phyloP scores from a whole-genome alignment of 1,139 yeast species.

The Magnusiomyces ingens region DNA sequence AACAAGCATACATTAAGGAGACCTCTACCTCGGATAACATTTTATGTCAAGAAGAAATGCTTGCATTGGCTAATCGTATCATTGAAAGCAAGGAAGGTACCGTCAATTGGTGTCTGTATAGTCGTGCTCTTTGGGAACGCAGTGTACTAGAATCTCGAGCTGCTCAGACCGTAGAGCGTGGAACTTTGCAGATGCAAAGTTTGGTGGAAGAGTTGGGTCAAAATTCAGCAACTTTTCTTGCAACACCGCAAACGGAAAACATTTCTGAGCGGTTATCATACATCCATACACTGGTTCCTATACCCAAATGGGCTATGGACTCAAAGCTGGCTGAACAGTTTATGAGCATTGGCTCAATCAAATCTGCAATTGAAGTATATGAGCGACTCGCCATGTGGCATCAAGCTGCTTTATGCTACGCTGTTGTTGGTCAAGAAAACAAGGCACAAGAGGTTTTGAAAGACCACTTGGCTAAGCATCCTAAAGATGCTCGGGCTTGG shows the following conservation, averaged over 20 bases:
- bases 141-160: slow-evolving; percentile 73
- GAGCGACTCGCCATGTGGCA: slow-evolving; percentile 69
- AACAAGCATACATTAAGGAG: slow-evolving; percentile 58
- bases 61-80: slow-evolving; percentile 68
- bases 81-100: slow-evolving; percentile 44
- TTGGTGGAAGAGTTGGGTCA: slow-evolving; percentile 85
- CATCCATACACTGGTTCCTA: slow-evolving; percentile 66
- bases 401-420: slow-evolving; percentile 87
- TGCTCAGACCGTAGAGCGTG: slow-evolving; percentile 87
- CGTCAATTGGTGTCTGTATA: slow-evolving; percentile 72
- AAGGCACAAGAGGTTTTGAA: slow-evolving; percentile 58
- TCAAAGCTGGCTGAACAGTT: slow-evolving; percentile 77
- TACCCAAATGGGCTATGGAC: slow-evolving; percentile 86
- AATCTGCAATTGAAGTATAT: slow-evolving; percentile 85
- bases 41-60: slow-evolving; percentile 72
- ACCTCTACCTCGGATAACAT: slow-evolving; percentile 66
- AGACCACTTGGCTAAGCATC: slow-evolving; percentile 48
- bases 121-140: slow-evolving; percentile 86
- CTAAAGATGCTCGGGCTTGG: slow-evolving; percentile 77
- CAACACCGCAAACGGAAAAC: slow-evolving; percentile 30
- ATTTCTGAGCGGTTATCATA: slow-evolving; percentile 53
- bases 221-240: slow-evolving; percentile 48
- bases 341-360: slow-evolving; percentile 77
- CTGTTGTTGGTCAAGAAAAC: slow-evolving; percentile 70
- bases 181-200: slow-evolving; percentile 87